phyloP scores from a whole-genome alignment of 352 stramenopile species.

The Hyaloperonospora arabidopsidis region DNA sequence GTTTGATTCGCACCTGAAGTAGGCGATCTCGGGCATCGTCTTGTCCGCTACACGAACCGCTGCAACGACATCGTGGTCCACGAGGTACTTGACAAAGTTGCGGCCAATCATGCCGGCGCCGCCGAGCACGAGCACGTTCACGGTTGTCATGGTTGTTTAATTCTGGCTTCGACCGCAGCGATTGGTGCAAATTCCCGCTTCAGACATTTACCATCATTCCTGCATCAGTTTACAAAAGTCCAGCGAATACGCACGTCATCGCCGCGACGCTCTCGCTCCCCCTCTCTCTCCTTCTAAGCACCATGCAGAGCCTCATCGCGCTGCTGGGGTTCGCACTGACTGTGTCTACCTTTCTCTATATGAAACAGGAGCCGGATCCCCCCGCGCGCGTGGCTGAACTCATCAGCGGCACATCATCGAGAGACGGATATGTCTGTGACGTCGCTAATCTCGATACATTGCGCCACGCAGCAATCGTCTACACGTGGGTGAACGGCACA shows the following conservation, averaged over 20 bases:
- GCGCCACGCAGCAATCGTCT: constrained; percentile 64
- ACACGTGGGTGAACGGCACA: constrained; percentile 83
- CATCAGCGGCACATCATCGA: constrained; percentile 25
- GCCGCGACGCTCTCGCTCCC: constrained; percentile 1
- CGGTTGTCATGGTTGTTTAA: constrained; percentile 32
- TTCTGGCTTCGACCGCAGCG: constrained; percentile 3
- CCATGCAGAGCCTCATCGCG: constrained; percentile 46
- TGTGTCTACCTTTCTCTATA: constrained; percentile 44
- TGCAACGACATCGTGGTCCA: constrained; percentile 58
- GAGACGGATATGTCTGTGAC: constrained; percentile 39
- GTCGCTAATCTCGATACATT: constrained; percentile 60
- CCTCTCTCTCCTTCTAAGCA: constrained; percentile 5
- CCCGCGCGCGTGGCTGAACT: constrained; percentile 44
- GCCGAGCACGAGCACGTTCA: constrained; percentile 72
- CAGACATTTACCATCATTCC: too few relatives aligned
- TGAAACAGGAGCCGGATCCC: constrained; percentile 39
- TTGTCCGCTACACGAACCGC: constrained; percentile 80
- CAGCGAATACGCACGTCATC: not conserved
- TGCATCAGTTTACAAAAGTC: not conserved
- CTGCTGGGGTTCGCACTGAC: constrained; percentile 39
- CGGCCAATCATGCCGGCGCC: constrained; percentile 81
- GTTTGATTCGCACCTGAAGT: constrained; percentile 47
- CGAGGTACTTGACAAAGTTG: constrained; percentile 79
- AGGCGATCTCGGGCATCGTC: constrained; percentile 82
- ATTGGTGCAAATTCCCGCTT: not conserved